Conservation (phyloP, 2,329 filamentous ascomycete species). For the Colletotrichum sojae region DNA sequence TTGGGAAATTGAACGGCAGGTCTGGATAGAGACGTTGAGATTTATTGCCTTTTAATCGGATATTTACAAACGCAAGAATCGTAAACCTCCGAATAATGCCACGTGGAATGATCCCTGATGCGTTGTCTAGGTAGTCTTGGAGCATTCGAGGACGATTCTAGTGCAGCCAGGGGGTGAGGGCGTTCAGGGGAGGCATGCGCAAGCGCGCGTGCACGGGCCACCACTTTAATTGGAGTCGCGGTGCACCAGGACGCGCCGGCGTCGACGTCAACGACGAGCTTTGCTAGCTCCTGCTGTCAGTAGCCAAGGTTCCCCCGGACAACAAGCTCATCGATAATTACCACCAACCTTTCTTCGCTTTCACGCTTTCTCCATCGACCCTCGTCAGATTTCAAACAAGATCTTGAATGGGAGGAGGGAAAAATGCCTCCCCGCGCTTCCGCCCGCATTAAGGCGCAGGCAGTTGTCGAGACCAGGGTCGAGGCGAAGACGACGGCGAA, state of each 20-base stretch:
- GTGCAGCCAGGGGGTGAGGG: no score
- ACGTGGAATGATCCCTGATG: no score
- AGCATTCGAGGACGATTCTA: no score
- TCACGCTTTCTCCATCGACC: no score
- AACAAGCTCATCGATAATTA: neutral
- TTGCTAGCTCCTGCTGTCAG: neutral
- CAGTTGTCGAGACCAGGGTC: constrained; percentile 45
- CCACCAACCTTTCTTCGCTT: neutral
- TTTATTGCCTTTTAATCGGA: neutral
- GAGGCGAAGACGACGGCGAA: constrained; percentile 43
- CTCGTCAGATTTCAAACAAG: neutral
- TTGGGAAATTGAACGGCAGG: neutral
- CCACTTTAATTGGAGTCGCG: constrained; percentile 26
- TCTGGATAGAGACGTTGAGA: neutral
- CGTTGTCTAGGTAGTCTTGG: no score
- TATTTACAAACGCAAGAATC: neutral
- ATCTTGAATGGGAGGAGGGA: neutral
- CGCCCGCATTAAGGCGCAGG: constrained; percentile 48
- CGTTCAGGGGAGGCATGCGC: neutral
- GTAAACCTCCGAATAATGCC: neutral
- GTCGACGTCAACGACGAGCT: neutral
- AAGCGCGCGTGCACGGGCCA: neutral
- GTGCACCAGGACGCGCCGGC: constrained; percentile 27
- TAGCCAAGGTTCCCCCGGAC: neutral
- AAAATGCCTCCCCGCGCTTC: constrained; percentile 53